A percentile compares a stretch with the other conserved stretches of the same genome.
These are phyloP conservation scores for Fusarium heterosporum DNA, from an alignment of 2,329 filamentous ascomycete genomes.

Conservation along the genomic window DNA sequence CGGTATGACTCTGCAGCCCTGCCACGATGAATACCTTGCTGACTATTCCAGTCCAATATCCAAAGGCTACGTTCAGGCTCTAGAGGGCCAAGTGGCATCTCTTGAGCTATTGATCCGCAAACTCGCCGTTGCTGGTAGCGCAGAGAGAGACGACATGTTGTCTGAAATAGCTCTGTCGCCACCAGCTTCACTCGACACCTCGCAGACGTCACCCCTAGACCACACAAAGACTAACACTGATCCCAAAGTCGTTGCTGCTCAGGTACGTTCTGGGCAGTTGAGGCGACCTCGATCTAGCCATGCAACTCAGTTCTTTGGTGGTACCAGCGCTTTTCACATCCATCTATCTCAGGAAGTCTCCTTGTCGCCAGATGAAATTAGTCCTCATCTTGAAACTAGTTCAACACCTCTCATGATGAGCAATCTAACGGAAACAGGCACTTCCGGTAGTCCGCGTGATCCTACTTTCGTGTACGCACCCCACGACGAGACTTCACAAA, in stretches of 20 bases:
- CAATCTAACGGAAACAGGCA: conserved; percentile 22
- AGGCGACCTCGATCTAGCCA: conserved; percentile 56
- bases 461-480: conserved; percentile 54
- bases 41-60: conserved; percentile 54
- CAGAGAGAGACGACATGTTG: conserved; percentile 57
- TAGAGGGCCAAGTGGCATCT: conserved; percentile 60
- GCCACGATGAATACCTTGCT: neutral
- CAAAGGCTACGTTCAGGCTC: conserved; percentile 60
- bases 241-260: conserved; percentile 49
- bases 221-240: conserved; percentile 44
- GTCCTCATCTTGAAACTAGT: conserved; percentile 26
- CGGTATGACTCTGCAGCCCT: conserved; percentile 47
- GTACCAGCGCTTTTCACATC: conserved; percentile 60
- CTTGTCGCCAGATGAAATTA: conserved; percentile 27
- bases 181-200: conserved; percentile 30
- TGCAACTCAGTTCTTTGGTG: conserved; percentile 61
- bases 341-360: conserved; percentile 49
- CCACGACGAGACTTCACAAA: conserved; percentile 58
- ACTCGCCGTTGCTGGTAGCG: conserved; percentile 55
- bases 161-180: conserved; percentile 50
- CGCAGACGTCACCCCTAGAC: conserved; percentile 32
- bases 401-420: conserved; percentile 22
- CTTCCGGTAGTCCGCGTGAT: conserved; percentile 38
- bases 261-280: conserved; percentile 51
- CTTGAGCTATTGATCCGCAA: conserved; percentile 60